Evolutionary conservation across 805 yeast species (phyloP).

Genomic region (Barnettozyma vustinii): DNA sequence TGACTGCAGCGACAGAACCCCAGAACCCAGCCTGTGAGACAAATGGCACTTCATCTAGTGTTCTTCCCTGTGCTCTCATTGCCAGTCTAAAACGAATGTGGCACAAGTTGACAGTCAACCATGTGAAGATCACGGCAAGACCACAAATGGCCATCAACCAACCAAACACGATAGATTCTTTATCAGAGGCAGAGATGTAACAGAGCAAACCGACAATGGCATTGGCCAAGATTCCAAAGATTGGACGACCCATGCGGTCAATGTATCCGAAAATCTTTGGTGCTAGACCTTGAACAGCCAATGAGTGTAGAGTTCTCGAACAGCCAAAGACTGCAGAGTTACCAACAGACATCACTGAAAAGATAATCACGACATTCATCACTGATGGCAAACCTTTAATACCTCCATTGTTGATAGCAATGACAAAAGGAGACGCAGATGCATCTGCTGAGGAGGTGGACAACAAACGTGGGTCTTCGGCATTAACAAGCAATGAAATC

Average conservation of each 20-base stretch:
- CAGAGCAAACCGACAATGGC: slow-evolving; percentile 38
- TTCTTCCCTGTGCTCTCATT: slow-evolving; percentile 36
- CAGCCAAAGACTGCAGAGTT: slow-evolving; percentile 55
- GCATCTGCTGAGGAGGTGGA: slow-evolving; percentile 27
- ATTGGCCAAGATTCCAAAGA: slow-evolving; percentile 38
- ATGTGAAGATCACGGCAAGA: slow-evolving; percentile 42
- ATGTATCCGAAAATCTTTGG: slow-evolving; percentile 38
- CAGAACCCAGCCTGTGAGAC: slow-evolving; percentile 37
- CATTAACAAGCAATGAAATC: slow-evolving; percentile 44
- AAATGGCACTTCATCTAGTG: slow-evolving; percentile 36
- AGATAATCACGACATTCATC: slow-evolving; percentile 36
- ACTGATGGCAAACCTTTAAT: slow-evolving; percentile 33
- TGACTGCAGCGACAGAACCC: slow-evolving; percentile 38
- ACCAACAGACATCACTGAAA: slow-evolving; percentile 41
- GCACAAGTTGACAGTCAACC: slow-evolving; percentile 42
- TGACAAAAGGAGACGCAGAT: slow-evolving; percentile 44
- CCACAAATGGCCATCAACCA: slow-evolving; percentile 49
- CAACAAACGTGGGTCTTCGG: slow-evolving; percentile 31
- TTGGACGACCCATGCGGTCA: slow-evolving; percentile 47
- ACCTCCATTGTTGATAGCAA: slow-evolving; percentile 36
- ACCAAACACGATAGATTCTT: slow-evolving; percentile 35
- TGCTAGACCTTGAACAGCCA: slow-evolving; percentile 41
- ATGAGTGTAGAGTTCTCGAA: slow-evolving; percentile 45
- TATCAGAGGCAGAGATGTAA: slow-evolving; percentile 39
- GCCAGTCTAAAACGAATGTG: slow-evolving; percentile 43